Evolutionary conservation across 306 rosid species (phyloP).

Genomic region (Begonia masoniana): DNA sequence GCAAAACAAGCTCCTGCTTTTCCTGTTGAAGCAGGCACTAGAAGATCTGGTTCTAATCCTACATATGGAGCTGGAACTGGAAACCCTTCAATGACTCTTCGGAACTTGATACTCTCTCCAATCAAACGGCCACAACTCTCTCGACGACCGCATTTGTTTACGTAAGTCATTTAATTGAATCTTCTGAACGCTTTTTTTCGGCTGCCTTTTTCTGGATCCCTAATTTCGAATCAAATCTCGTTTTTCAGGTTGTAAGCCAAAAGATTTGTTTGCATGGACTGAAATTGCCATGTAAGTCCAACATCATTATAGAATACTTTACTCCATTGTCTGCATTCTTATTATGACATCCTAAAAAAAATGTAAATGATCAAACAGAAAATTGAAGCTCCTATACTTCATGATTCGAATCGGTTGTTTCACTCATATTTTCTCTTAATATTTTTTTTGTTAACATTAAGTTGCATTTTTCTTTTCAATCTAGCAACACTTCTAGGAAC

Average conservation of each 20-base stretch:
- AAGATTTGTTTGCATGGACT: neutral
- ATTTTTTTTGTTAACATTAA: no score
- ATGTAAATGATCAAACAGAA: no score
- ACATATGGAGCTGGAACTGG: conserved; percentile 45
- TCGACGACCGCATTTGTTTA: conserved; percentile 76
- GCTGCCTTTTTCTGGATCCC: neutral
- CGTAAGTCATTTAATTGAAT: conserved; percentile 29
- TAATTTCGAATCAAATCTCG: conserved; percentile 8
- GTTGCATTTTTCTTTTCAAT: no score
- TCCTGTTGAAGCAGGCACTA: conserved; percentile 49
- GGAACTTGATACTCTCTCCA: conserved; percentile 88
- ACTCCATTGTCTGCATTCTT: no score
- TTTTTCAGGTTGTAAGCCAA: conserved; percentile 56
- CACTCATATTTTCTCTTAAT: no score
- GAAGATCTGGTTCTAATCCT: conserved; percentile 55
- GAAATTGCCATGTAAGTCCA: no score
- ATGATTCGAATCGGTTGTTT: no score
- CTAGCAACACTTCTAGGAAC: no score
- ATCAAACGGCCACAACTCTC: conserved; percentile 92
- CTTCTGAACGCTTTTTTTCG: neutral
- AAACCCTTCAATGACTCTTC: conserved; percentile 71
- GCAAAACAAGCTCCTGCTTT: conserved; percentile 42
- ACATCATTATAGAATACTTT: no score
- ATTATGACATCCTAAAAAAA: no score
- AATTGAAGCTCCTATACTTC: no score